Evolutionary conservation across 805 yeast species (phyloP), one percentile per base, ranked within the genome.

Genomic region (Cyberlindnera samutprakarnensis): DNA sequence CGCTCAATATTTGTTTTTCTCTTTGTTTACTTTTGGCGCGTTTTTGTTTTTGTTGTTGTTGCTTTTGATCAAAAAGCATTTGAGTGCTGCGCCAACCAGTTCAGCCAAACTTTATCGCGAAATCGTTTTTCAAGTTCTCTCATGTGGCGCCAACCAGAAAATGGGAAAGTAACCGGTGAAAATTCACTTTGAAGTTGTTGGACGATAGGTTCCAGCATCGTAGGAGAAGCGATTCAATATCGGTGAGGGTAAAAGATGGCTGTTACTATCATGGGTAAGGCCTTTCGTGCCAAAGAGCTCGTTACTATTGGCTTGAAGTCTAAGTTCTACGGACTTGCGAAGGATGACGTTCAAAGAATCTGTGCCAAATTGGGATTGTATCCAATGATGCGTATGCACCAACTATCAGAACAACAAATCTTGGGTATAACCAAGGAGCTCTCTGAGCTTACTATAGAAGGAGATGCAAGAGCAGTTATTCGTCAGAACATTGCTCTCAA

Each of bases 381-480:
- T 52, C 97, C 97, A 28, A 67, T 72, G 54, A 88, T 90, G 94
- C 75, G 95, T 61, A 80, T 88, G 83, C 92, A 84, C 55, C 95
- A 92, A 59, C 70, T 92, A 23, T 66, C 81, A 18, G 97, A 92
- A 59, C 83, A 86, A 18, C 94, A 87, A 48, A 69, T 87, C 27
- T 70, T 90, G 73, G 75, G 82, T 22, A 66, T 92, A 27, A 81
- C 95, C 23, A 90, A 87, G 55, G 96, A 92, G 55, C 66, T 92
- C 30, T 75, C 94, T 1, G 80, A 75, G 25, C 68, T 83, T 69
- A 74, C 83, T 9, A 81, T 90, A 30, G 97, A 88, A 51, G 85
- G 86, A 30, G 80, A 73, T 43, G 74, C 83, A 43, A 65, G 78
- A 47, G 85, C 87, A 27, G 68, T 80, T 40, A 68, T 86, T 18